These are phyloP conservation scores for Porogramme epimiltina DNA, from an alignment of 1,284 basidiomycete species.

Conservation along the genomic window DNA sequence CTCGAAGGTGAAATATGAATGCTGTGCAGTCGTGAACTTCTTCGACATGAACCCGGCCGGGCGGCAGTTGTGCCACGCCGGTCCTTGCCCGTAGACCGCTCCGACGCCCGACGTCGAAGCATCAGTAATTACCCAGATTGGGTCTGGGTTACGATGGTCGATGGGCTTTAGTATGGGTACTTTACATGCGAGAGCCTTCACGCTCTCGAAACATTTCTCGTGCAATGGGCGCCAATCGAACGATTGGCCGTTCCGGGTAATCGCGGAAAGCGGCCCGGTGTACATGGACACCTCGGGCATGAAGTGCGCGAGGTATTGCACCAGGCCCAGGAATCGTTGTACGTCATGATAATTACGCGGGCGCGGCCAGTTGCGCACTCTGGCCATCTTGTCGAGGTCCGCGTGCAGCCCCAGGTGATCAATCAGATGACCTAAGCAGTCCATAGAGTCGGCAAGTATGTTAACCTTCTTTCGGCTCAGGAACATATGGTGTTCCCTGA, in stretches of 20 bases:
- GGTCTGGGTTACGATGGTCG: conserved; percentile 20
- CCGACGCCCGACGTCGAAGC: conserved; percentile 39
- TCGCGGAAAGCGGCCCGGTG: conserved; percentile 21
- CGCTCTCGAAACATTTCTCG: conserved; percentile 35
- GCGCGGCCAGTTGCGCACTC: conserved; percentile 24
- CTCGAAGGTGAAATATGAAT: conserved; percentile 37
- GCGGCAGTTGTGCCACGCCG: conserved; percentile 33
- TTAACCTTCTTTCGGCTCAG: conserved; percentile 27
- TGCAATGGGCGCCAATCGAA: conserved; percentile 31
- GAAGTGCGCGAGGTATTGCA: conserved; percentile 38
- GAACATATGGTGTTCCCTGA: conserved; percentile 26
- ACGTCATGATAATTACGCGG: no score
- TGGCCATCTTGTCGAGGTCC: conserved; percentile 27
- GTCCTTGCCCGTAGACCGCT: conserved; percentile 39
- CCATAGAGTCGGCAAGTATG: conserved; percentile 23
- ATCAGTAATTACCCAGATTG: conserved; percentile 33
- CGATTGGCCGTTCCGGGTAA: neutral
- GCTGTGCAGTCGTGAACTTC: conserved; percentile 41
- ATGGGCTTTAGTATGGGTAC: conserved; percentile 36
- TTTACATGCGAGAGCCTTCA: conserved; percentile 34
- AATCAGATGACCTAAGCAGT: conserved; percentile 34
- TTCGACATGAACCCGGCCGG: conserved; percentile 42
- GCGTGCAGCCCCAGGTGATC: conserved; percentile 31
- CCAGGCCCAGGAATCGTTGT: conserved; percentile 39
- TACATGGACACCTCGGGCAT: conserved; percentile 38